A percentile compares a stretch with the other conserved stretches of the same genome.
These are phyloP conservation scores for Kwoniella dendrophila DNA, from an alignment of 768 basidiomycete species.

Conservation along the genomic window DNA sequence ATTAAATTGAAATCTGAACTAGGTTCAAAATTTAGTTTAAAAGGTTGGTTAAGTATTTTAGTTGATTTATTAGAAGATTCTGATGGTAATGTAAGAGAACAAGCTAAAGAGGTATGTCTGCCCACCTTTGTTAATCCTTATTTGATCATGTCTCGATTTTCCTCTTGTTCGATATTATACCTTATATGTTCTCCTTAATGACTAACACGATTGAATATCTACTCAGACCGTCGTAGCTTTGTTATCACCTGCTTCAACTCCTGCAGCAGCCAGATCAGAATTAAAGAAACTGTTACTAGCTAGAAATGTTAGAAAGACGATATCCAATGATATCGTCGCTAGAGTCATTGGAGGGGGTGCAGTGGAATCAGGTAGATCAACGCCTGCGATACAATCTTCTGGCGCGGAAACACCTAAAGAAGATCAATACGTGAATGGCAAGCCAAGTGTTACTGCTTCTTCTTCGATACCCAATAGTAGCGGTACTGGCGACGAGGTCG, in stretches of 20 bases:
- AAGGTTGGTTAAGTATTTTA: slow-evolving; percentile 72
- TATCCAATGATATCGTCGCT: slow-evolving; percentile 73
- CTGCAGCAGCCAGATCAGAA: slow-evolving; percentile 84
- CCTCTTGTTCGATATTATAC: not conserved
- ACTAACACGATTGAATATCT: not conserved
- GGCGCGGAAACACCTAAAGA: not conserved
- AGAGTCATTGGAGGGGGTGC: slow-evolving; percentile 38
- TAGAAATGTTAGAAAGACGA: slow-evolving; percentile 81
- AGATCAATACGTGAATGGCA: not conserved
- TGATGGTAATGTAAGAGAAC: slow-evolving; percentile 85
- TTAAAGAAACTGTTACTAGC: slow-evolving; percentile 82
- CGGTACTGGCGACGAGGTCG: slow-evolving; percentile 33
- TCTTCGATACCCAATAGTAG: slow-evolving; percentile 5
- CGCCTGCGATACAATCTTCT: slow-evolving; percentile 7
- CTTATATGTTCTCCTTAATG: not conserved
- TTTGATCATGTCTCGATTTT: not conserved
- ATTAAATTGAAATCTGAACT: slow-evolving; percentile 31
- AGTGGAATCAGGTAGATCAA: slow-evolving; percentile 10
- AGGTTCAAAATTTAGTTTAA: slow-evolving; percentile 35
- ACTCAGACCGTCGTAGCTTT: slow-evolving; percentile 70
- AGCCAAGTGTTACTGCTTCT: slow-evolving; percentile 18
- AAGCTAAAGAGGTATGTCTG: slow-evolving; percentile 67
- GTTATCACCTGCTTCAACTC: slow-evolving; percentile 79
- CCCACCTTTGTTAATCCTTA: too few species aligned
- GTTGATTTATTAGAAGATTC: slow-evolving; percentile 87